Evolutionary conservation across 495 filamentous ascomycete species (phyloP), one percentile per base, ranked within the genome.

Genomic region (Aspergillus nidulans): DNA sequence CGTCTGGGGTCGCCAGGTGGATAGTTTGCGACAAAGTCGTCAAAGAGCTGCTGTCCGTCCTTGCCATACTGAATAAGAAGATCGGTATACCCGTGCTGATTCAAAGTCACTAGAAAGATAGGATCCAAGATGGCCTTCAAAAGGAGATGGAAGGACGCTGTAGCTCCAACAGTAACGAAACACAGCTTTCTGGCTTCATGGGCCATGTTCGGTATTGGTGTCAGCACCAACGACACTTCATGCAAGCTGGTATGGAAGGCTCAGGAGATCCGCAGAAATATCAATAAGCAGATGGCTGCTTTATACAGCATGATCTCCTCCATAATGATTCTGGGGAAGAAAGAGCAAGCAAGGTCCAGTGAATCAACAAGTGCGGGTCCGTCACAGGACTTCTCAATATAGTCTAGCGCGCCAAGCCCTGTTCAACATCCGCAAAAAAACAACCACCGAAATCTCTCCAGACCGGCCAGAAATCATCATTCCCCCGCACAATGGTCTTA

Each of bases 101-200:
- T 58, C 12, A 96, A 76, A 13, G 76, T 70, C 13, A 70, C 56
- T 30, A 91, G 69, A 57, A 95, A 92, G 0, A 64, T 45, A 2
- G 79, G 72, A 23, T 75, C 70, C 47, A 91, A 73, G n/a, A 85
- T 75, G 43, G 88, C 82, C 19, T 77, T 66, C 40, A 96, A 71
- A 8, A 98, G 81, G 10, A 74, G 65, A 44, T 81, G 73, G 68
- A 98, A 98, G 16, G 85, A 77, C 3, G 92, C 91, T 0, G 92
- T 98, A 2, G 94, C 95, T 43, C 94, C 94, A 26, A 95, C 84
- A 0, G 94, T 97, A 23, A 97, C 87, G 52, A 97, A 87, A 65
- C 85, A 87, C 18, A 77, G 41, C 61, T 81, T 83, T 61, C 59
- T 67, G 12, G 39, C 30, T 38, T 41, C 38, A 19, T 25, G 47